Base-by-base conservation (phyloP, 2,329 filamentous ascomycete species). In the Pyrenochaeta sp. region DNA sequence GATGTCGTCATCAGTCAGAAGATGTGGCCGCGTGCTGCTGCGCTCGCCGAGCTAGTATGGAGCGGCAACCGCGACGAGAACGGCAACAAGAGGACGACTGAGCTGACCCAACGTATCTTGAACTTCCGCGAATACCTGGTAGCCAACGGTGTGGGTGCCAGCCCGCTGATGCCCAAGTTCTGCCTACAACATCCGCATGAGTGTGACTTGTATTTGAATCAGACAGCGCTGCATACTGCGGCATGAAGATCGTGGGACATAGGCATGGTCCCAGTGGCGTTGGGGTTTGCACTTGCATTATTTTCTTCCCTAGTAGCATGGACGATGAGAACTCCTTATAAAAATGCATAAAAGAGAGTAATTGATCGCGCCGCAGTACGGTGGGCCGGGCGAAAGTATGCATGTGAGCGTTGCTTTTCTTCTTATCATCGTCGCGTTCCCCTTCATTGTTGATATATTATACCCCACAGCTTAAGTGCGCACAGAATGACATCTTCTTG, bases 61-160 rank as follows among this genome's bases (percentile, higher is more conserved):
- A 83, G 81, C 12, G 84, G 85, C 7, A 86, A 86, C 66, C 77
- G 78, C 43, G 81, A 86, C 60, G 66, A 66, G 15, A 72, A 78
- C 2, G 84, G 83, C 46, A 73, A 78, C 32, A 86, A 85, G 76
- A 75, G 83, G 13, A 85, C 83, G 0, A 85, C 82, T 2, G 67
- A 79, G 59, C 71, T 86, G 62, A 86, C 85, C 9, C 83, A 85
- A 74, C 78, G 85, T 5, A 82, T 87, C 50, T 67, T 86, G 10
- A 87, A 87, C 70, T 87, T 87, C 76, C 79, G 85, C 39, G 85
- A 87, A 75, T 87, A 86, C 60, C 76, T 87, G 6, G 80, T 87
- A 50, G 83, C 84, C 0, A 84, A 82, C 62, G 84, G 84, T 2
- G 77, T 87, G 0, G 72, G 75, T 61, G 85, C 85, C 10, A 70